A percentile compares a stretch with the other conserved stretches of the same genome.
Evolutionary conservation across 1,284 basidiomycete genomes (phyloP).

Genomic region (Cutaneotrichosporon sp.): DNA sequence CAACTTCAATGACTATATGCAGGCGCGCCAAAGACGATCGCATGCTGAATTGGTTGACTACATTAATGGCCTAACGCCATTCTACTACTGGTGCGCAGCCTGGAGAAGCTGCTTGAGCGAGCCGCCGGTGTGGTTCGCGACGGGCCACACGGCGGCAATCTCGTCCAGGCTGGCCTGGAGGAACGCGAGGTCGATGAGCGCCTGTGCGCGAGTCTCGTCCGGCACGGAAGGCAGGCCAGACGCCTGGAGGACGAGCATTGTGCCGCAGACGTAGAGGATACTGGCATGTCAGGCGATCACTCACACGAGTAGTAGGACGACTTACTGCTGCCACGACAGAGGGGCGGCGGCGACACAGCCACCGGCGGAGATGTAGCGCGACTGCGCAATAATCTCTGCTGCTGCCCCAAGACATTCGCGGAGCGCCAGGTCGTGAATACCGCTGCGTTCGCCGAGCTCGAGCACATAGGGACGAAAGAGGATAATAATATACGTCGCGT

Average conservation of each 20-base stretch:
- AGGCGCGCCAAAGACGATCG: too few relatives aligned
- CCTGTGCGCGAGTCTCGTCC: conserved; percentile 5
- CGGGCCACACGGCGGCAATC: conserved; percentile 19
- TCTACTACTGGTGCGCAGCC: neutral
- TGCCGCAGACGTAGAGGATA: conserved; percentile 19
- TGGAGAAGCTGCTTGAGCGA: conserved; percentile 16
- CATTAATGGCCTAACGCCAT: too few relatives aligned
- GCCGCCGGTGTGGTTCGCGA: conserved; percentile 11
- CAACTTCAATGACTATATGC: too few relatives aligned
- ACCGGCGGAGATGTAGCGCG: conserved; percentile 12
- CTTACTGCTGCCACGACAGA: conserved; percentile 21
- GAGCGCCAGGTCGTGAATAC: conserved; percentile 7
- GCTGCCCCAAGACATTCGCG: conserved; percentile 13
- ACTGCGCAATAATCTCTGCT: conserved; percentile 19
- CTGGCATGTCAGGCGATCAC: conserved; percentile 3
- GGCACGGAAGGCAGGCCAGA: conserved; percentile 17
- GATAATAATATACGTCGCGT: conserved; percentile 23
- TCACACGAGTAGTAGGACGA: neutral
- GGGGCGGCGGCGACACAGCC: conserved; percentile 13
- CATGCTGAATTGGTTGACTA: too few relatives aligned
- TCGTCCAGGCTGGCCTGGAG: conserved; percentile 16
- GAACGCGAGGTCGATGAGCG: conserved; percentile 13
- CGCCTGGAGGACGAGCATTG: conserved; percentile 22
- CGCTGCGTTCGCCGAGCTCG: conserved; percentile 15
- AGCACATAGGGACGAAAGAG: conserved; percentile 26